Evolutionary conservation across 352 stramenopile genomes (phyloP), one percentile per base, ranked within the genome.

Genomic region (Phytophthora syringae): DNA sequence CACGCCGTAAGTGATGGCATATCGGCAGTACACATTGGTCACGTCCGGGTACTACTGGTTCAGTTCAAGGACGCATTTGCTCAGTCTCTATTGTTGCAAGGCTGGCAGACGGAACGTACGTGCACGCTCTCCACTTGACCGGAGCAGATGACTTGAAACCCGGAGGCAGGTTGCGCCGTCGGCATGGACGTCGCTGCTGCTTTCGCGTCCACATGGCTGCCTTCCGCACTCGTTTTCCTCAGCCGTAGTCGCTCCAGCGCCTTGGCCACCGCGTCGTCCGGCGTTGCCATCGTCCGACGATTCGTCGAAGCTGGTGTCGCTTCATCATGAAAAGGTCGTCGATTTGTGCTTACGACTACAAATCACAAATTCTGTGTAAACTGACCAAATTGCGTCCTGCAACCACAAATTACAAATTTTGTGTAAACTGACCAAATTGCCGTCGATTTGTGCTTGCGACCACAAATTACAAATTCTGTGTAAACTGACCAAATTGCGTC

Each of bases 1-100:
- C 21, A 87, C 77, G 20, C 95, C 96, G 61, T 97, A 97, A 3
- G 79, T 92, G 54, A 98, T 88, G 16, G 82, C 66, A 61, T 98
- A 99, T 47, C 92, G 88, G 53, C 91, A 98, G 67, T 98, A 98
- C 11, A 98, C 55, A 60, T 98, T 96, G 45, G 82, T 81, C 24
- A 94, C 66, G 2, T 80, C 83, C 16, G 76, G 78, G 51, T 93
- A 95, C 80, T 95, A 44, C 3, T 27, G 3, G 18, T 32, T 32
- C 5, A 32, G 27, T 32, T 32, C 27, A 10, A 10, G 9, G 5
- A 32, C 9, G 27, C 5, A 32, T 32, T 32, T 32, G 27, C n/a
- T n/a, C n/a, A n/a, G n/a, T n/a, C n/a, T n/a, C n/a, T n/a, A n/a
- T n/a, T n/a, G n/a, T n/a, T n/a, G n/a, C n/a, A n/a, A n/a, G n/a